Evolutionary conservation across 1,139 yeast genomes (phyloP).

Genomic region (Yamadazyma membranifaciens): DNA sequence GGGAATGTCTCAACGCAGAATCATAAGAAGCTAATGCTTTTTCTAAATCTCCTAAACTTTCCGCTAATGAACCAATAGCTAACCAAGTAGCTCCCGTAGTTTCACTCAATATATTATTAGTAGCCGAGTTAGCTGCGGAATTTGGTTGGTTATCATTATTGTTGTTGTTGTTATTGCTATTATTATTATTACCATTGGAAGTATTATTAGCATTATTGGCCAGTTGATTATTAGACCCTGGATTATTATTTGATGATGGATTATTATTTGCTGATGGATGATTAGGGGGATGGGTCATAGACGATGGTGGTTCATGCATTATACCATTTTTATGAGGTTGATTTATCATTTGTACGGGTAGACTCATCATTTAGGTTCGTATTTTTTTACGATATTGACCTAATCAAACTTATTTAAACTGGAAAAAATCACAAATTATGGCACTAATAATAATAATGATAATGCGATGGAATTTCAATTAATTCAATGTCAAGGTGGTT

Average conservation of each 20-base stretch:
- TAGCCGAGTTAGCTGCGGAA: slow-evolving; percentile 3
- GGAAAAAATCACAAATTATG: too few species aligned
- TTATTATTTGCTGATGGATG: slow-evolving; percentile 1
- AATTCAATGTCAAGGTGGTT: too few species aligned
- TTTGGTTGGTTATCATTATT: slow-evolving; percentile 1
- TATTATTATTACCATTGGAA: not conserved
- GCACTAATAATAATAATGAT: too few species aligned
- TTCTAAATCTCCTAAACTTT: slow-evolving; percentile 83
- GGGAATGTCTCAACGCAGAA: slow-evolving; percentile 83
- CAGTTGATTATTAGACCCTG: slow-evolving; percentile 9
- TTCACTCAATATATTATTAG: slow-evolving; percentile 41
- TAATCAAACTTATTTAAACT: too few species aligned
- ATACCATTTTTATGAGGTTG: slow-evolving; percentile 18
- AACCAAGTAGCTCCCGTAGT: slow-evolving; percentile 92
- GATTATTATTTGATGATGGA: slow-evolving; percentile 5
- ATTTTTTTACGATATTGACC: too few species aligned
- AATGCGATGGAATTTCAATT: too few species aligned
- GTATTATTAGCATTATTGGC: not conserved
- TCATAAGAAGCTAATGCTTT: slow-evolving; percentile 89
- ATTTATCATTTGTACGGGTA: slow-evolving; percentile 20
- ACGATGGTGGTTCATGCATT: slow-evolving; percentile 5
- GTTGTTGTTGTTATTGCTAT: not conserved
- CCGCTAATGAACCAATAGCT: slow-evolving; percentile 88
- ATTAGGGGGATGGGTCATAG: slow-evolving; percentile 1
- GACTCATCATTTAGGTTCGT: slow-evolving; percentile 10